phyloP scores from a whole-genome alignment of 129 eudicot species.

The Solidago caesia region DNA sequence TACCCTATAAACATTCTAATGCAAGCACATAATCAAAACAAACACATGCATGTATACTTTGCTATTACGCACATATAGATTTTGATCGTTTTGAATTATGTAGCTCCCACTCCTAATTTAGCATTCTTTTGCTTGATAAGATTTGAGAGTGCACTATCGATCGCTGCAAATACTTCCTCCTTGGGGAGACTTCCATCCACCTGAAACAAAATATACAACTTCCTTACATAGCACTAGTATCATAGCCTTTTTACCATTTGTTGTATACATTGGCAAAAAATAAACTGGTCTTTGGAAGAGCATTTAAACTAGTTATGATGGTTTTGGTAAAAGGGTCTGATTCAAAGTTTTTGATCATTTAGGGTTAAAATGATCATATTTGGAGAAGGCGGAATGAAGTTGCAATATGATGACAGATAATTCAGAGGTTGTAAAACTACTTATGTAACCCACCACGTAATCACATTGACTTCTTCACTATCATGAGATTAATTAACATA shows the following conservation, averaged over 20 bases:
- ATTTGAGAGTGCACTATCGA: constrained; percentile 59
- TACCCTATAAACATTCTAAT: constrained; percentile 19
- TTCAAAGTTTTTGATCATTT: too few species aligned
- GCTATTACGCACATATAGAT: constrained; percentile 9
- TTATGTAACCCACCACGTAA: too few species aligned
- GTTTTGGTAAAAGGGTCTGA: background rate
- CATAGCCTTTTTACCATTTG: background rate
- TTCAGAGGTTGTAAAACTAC: too few species aligned
- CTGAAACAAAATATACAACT: constrained; percentile 39
- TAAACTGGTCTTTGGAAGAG: constrained; percentile 10
- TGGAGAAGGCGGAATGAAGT: too few species aligned
- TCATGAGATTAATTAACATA: too few species aligned
- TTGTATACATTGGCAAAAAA: background rate
- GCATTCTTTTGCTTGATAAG: constrained; percentile 46
- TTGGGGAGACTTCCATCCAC: constrained; percentile 72
- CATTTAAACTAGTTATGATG: background rate
- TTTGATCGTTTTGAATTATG: constrained; percentile 28
- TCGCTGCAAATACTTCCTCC: constrained; percentile 70
- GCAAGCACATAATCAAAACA: constrained; percentile 5
- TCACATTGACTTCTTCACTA: too few species aligned
- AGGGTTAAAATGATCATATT: too few species aligned
- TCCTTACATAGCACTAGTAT: background rate
- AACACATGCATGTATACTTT: constrained; percentile 3
- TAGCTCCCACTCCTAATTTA: constrained; percentile 41
- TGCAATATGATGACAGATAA: too few species aligned